Percentiles rank a stretch among this genome's conserved stretches.
Evolutionary conservation across 768 basidiomycete genomes (phyloP).

Genomic region (Boletellus emodensis): DNA sequence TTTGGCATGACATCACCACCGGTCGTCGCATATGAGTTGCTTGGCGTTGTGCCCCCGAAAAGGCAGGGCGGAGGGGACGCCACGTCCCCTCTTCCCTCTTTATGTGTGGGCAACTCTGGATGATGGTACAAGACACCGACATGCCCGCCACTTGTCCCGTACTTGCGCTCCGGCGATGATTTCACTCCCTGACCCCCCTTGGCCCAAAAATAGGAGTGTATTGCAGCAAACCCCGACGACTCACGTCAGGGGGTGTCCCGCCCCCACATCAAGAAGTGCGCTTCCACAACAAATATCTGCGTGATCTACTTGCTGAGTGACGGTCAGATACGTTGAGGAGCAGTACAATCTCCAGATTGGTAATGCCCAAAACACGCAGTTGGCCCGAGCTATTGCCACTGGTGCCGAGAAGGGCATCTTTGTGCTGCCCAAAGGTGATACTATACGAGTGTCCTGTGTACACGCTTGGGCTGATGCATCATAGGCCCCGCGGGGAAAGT

Average conservation of each 20-base stretch:
- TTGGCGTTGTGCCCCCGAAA: conserved; percentile 26
- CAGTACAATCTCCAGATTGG: conserved; percentile 80
- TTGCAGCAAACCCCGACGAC: conserved; percentile 67
- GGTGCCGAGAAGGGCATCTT: conserved; percentile 84
- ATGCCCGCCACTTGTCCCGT: conserved; percentile 3
- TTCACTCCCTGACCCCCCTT: conserved; percentile 18
- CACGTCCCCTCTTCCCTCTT: conserved; percentile 6
- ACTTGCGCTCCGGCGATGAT: conserved; percentile 6
- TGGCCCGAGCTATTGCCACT: conserved; percentile 75
- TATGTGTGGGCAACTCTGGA: conserved; percentile 12
- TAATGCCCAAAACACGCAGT: conserved; percentile 70
- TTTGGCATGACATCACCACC: conserved; percentile 3
- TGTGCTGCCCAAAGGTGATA: conserved; percentile 79
- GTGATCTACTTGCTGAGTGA: conserved; percentile 17
- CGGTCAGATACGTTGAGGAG: conserved; percentile 71
- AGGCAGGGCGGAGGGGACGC: conserved; percentile 40
- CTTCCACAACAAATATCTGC: conserved; percentile 16
- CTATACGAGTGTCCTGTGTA: neutral
- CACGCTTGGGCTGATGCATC: conserved; percentile 2
- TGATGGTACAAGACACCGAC: conserved; percentile 2
- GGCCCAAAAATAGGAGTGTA: conserved; percentile 66
- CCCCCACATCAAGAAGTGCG: conserved; percentile 89
- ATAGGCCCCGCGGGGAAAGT: conserved; percentile 50
- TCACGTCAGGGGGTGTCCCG: conserved; percentile 83
- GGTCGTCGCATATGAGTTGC: conserved; percentile 6